Evolutionary conservation across 805 yeast species (phyloP), one percentile per base, ranked within the genome.

Genomic region (Aciculoconidium aculeatum): DNA sequence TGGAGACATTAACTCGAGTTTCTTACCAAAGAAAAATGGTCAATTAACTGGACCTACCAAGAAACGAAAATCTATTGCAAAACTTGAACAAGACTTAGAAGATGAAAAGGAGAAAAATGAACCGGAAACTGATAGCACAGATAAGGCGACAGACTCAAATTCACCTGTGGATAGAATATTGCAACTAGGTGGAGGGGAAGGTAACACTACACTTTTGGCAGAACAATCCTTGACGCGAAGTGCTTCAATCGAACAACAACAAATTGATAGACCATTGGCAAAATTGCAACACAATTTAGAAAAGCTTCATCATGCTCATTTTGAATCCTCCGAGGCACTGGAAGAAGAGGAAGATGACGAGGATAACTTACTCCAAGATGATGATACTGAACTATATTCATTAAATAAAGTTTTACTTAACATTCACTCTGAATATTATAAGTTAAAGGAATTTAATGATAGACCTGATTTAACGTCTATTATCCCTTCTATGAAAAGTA

Each of bases 1-100:
- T 33, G 98, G 98, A 16, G 98, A 92, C 61, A 92, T 92, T 48
- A 92, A 92, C 48, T 85, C 95, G 12, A 80, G 86, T 41, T 87
- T 87, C 49, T 61, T 92, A 32, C 97, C 98, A 0, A 79, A 84
- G 45, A 84, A 86, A 38, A 77, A 67, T 40, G 67, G 69, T 16
- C 69, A 61, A 42, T 43, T 62, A 21, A 53, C 58, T 3, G 83
- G 84, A 1, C 88, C 92, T 5, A 67, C 78, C 1, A 77, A 75
- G 40, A 65, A 74, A 43, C 50, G 81, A 21, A 72, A 67, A 34
- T 65, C 79, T 0, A 67, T 78, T 25, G 81, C 71, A 5, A 63
- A 64, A 26, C 46, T 78, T 22, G 81, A 77, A 41, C 75, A 72
- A 15, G 38, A 45, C 34, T 46, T 45, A 22, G 50, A 39, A 16